phyloP scores from a whole-genome alignment of 2,329 filamentous ascomycete genomes.

The Botryotinia globosa region DNA sequence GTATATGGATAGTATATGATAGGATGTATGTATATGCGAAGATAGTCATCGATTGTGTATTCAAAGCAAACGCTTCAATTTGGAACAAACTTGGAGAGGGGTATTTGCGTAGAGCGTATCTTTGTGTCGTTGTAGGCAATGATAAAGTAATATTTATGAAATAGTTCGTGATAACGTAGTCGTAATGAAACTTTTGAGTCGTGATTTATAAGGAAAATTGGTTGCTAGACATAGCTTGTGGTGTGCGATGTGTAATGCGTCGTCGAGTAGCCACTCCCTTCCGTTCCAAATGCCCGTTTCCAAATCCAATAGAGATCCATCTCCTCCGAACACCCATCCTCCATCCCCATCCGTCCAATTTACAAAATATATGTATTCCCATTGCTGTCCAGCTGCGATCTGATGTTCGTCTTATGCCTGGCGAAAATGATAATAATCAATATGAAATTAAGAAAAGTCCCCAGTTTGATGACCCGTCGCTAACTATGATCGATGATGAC shows the following conservation, averaged over 20 bases:
- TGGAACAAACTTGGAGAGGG: constrained; percentile 18
- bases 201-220: constrained; percentile 13
- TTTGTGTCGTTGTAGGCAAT: not conserved
- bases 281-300: constrained; percentile 12
- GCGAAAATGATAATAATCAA: constrained; percentile 5
- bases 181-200: constrained; percentile 13
- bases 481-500: constrained; percentile 23
- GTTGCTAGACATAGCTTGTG: constrained; percentile 21
- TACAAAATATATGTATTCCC: constrained; percentile 18
- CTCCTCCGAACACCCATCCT: constrained; percentile 11
- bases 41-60: constrained; percentile 17
- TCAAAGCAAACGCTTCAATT: constrained; percentile 17
- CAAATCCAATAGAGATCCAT: constrained; percentile 18
- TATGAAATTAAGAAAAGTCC: constrained; percentile 19
- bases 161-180: constrained; percentile 22
- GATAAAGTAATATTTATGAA: constrained; percentile 20
- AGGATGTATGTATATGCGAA: constrained; percentile 11
- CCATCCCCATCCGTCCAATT: constrained; percentile 14
- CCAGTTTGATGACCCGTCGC: constrained; percentile 22
- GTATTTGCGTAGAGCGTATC: constrained; percentile 13
- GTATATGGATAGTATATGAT: constrained; percentile 1
- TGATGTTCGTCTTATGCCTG: constrained; percentile 21
- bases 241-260: constrained; percentile 14
- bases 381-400: constrained; percentile 21
- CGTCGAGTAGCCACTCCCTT: constrained; percentile 4